Percentiles rank a stretch among this genome's conserved stretches.
Conservation (phyloP, 176 grass and related monocot species). For the Hordeum marinum region DNA sequence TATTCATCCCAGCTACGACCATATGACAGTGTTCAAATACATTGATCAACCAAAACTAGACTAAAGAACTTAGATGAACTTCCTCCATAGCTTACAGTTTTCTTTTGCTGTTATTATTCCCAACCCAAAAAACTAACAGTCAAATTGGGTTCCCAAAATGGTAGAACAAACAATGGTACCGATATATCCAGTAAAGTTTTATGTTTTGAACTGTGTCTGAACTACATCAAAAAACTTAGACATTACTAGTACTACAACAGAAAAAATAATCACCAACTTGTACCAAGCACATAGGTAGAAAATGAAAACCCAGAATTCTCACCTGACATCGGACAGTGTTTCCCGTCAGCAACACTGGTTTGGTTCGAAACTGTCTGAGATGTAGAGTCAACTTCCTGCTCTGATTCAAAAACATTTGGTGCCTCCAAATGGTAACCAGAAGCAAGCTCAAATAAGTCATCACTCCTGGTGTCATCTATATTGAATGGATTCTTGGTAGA, state of each 20-base stretch:
- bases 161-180: not conserved
- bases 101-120: not conserved
- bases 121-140: not conserved
- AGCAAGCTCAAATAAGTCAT: conserved; percentile 52
- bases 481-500: conserved; percentile 36
- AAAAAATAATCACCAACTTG: not conserved
- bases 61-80: not conserved
- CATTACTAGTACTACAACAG: not conserved
- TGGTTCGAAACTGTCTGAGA: conserved; percentile 8
- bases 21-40: not conserved
- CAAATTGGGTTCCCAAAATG: not conserved
- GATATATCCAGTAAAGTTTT: not conserved
- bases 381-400: conserved; percentile 25
- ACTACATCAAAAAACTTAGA: not conserved
- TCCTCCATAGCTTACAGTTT: not conserved
- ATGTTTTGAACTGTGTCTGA: not conserved
- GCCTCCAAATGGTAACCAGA: conserved; percentile 23
- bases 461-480: conserved; percentile 31
- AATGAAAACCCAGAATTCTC: conserved; percentile 21
- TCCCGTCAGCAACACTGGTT: conserved; percentile 19
- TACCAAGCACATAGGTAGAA: not conserved
- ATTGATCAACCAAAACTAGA: not conserved
- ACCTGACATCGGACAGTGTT: conserved; percentile 29
- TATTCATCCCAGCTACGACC: not conserved
- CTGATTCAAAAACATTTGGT: conserved; percentile 13